Base-by-base conservation (phyloP, 108 stramenopile genomes). In the Conticribra weissflogii region DNA sequence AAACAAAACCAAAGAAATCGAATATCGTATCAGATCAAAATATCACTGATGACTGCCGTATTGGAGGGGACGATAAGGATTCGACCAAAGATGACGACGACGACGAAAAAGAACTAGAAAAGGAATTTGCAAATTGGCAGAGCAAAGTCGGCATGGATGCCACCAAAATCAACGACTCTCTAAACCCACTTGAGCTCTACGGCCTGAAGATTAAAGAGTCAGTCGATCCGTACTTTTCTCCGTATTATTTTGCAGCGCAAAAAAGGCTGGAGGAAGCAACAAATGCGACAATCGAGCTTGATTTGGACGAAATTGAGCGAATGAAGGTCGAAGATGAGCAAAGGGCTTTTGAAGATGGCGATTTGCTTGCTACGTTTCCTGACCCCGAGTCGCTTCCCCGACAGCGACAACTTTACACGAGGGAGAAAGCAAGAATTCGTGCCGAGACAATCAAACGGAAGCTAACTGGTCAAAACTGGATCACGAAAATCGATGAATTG, bases 61-160 rank as follows among this genome's bases (percentile, higher is more conserved):
- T 45, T 17, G 66, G 60, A 19, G 44, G 57, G 22, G 28, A 54
- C 47, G 63, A 61, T 28, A 59, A 68, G 22, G 80, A 71, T 31
- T 63, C 56, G 36, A 64, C 55, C 22, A 67, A 45, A 48, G 73
- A n/a, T n/a, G n/a, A 75, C 3, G 80, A 71, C 16, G 83, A 71
- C 15, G 81, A 78, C 55, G 78, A 82, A 23, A 76, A 72, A 14
- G 74, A 75, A 22, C 65, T 95, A 54, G 96, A 95, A 58, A 82
- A 94, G 56, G 97, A 98, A 75, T 97, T 97, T 79, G 94, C 87
- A 1, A 83, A 83, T 16, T 96, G 96, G 96, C 96, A 96, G 75
- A 86, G 60, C 51, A 86, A 81, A 32, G 95, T 93, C 7, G 98
- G 97, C 0, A 68, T 89, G 24, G 95, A 96, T 71, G 66, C 82